Evolutionary conservation across 2,329 filamentous ascomycete species (phyloP), one percentile per base, ranked within the genome.

Genomic region (Neofusicoccum laricinum): DNA sequence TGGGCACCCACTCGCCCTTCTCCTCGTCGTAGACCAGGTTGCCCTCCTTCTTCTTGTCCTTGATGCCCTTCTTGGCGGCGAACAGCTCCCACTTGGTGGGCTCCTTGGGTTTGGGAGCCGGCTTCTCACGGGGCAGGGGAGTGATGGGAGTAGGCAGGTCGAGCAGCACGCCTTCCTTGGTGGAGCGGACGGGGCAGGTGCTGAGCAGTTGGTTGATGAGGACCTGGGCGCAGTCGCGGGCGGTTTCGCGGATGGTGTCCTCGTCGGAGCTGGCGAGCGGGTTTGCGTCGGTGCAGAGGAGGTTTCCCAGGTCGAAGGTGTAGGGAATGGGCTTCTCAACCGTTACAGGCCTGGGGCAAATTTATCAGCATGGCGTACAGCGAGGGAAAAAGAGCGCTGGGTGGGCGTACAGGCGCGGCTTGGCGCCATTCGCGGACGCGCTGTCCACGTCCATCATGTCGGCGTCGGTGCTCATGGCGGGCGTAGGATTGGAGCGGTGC

Each of bases 61-160:
- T 91, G 80, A 99, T 98, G 64, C 95, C 95, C 85, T 97, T 96
- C 87, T 96, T 96, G 78, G 88, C 90, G 50, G 95, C 95, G 81
- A 99, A 99, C 73, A 90, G 87, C 82, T 97, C 90, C 95, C 95
- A 99, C 78, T 93, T 97, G 65, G 94, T 98, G 70, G 90, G 90
- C 64, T 89, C 83, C 81, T 93, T 95, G 69, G 88, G 85, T 64
- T 87, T 85, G 0, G 95, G 95, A 8, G 98, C 83, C 10, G 92
- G 92, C 79, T 99, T 98, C 81, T 97, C 93, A 70, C 95, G 90
- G 25, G 95, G 95, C 3, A 98, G 84, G 0, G 83, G 78, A 1
- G 90, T 96, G 19, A 85, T 81, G 0, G 87, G 82, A 0, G 85
- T 77, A 0, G 95, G 95, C 0, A 99, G 88, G 15, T 86, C 83